Conservation (phyloP, 306 rosid genomes). For the Gleditsia sinensis region DNA sequence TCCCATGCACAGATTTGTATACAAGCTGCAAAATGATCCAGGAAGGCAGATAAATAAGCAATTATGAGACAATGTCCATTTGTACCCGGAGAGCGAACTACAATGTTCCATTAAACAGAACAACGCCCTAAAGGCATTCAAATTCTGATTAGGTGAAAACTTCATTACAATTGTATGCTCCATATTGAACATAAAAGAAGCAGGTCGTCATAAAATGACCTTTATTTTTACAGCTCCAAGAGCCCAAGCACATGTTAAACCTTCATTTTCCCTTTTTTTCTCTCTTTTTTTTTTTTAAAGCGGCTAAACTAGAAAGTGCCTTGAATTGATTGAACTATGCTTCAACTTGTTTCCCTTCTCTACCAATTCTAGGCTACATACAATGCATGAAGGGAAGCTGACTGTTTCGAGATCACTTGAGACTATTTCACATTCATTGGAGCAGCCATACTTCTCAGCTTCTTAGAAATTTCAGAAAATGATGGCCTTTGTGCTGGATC, state of each 20-base stretch:
- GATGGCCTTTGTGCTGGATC: slow-evolving; percentile 87
- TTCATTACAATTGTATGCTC: not conserved
- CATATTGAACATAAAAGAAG: slow-evolving; percentile 6
- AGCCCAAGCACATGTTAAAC: slow-evolving; percentile 36
- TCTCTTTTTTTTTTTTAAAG: not conserved
- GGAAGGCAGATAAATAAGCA: not conserved
- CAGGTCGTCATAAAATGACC: slow-evolving; percentile 9
- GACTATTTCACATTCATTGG: slow-evolving; percentile 83
- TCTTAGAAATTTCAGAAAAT: slow-evolving; percentile 93
- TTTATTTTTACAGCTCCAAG: slow-evolving; percentile 49
- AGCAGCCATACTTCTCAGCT: slow-evolving; percentile 96
- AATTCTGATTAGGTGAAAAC: slow-evolving; percentile 4
- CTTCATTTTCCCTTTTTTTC: not conserved
- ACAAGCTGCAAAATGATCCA: slow-evolving; percentile 2
- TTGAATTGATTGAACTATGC: slow-evolving; percentile 48
- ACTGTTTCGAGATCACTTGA: slow-evolving; percentile 36
- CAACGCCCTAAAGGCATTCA: slow-evolving; percentile 15
- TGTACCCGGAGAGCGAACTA: not conserved
- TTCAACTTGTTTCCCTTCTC: slow-evolving; percentile 51
- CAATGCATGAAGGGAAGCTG: slow-evolving; percentile 39
- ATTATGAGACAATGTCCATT: not conserved
- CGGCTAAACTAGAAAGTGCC: slow-evolving; percentile 49
- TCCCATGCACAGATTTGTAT: not conserved
- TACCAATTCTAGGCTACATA: slow-evolving; percentile 54
- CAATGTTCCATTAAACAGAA: not conserved